Evolutionary conservation across 352 stramenopile genomes (phyloP).

Genomic region (Halophytophthora polymorphica): DNA sequence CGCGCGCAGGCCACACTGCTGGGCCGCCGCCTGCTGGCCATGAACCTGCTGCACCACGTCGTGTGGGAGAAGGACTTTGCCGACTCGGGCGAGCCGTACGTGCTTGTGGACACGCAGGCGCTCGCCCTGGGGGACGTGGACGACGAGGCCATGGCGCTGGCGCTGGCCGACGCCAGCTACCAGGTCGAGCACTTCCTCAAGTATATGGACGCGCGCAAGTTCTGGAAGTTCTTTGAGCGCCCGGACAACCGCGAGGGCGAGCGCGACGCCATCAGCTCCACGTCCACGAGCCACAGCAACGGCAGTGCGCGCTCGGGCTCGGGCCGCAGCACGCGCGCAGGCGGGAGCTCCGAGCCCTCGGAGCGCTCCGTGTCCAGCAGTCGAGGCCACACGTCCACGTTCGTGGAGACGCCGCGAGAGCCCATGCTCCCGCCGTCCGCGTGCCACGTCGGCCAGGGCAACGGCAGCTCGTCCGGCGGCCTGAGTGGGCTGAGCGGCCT

Average conservation of each 20-base stretch:
- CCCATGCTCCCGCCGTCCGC: no score
- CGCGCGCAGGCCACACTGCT: constrained; percentile 51
- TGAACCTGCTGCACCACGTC: constrained; percentile 85
- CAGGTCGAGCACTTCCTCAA: constrained; percentile 74
- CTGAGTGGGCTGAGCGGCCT: neutral
- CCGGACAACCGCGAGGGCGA: constrained; percentile 14
- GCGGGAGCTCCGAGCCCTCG: no score
- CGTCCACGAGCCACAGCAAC: constrained; percentile 7
- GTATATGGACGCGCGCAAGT: constrained; percentile 78
- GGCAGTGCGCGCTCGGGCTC: constrained; percentile 18
- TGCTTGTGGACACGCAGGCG: constrained; percentile 60
- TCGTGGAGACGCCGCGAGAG: no score
- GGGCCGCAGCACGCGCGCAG: no score
- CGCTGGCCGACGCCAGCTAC: constrained; percentile 33
- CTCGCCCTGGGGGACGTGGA: no score
- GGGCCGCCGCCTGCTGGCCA: constrained; percentile 58
- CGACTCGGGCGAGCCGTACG: constrained; percentile 74
- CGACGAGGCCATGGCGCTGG: constrained; percentile 17
- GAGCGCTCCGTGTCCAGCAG: constrained; percentile 5
- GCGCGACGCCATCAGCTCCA: constrained; percentile 8
- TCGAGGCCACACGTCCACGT: no score
- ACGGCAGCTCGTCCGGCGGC: no score
- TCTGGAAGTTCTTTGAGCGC: constrained; percentile 76
- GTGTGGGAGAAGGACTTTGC: constrained; percentile 84
- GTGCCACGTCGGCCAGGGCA: no score